phyloP scores from a whole-genome alignment of 2,329 filamentous ascomycete species.

The Myriosclerotinia duriaeana region DNA sequence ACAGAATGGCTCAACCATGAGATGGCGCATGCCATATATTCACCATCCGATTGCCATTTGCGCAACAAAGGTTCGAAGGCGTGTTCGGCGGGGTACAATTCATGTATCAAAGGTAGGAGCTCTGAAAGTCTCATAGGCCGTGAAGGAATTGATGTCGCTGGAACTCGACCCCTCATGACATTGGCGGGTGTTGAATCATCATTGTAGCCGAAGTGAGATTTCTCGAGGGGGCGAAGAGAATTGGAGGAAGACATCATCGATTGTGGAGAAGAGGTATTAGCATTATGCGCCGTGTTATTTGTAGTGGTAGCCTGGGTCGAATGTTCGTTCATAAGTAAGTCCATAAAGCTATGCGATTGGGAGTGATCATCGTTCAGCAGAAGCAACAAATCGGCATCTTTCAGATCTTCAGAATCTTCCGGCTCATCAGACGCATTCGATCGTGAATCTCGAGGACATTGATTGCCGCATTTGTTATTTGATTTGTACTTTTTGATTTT shows the following conservation, averaged over 20 bases:
- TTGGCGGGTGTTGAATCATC: background rate
- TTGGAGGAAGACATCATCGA: background rate
- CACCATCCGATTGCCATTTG: conserved; percentile 29
- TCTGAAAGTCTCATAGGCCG: conserved; percentile 18
- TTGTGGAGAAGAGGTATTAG: background rate
- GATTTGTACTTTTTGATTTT: conserved; percentile 25
- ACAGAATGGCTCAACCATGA: conserved; percentile 26
- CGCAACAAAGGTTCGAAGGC: conserved; percentile 27
- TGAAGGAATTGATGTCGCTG: conserved; percentile 5
- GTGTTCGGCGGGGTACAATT: conserved; percentile 3
- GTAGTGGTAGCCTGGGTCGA: background rate
- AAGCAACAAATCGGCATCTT: background rate
- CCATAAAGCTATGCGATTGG: background rate
- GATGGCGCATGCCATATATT: conserved; percentile 24
- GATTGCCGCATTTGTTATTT: conserved; percentile 14
- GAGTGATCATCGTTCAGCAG: background rate
- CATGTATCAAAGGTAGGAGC: conserved; percentile 8
- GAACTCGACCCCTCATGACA: background rate
- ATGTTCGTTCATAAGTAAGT: conserved; percentile 5
- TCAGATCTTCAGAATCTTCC: conserved; percentile 9
- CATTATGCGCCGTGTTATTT: background rate
- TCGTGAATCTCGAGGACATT: conserved; percentile 8
- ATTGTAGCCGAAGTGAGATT: background rate
- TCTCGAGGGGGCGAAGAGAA: background rate
- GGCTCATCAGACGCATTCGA: conserved; percentile 2